These are phyloP conservation scores for Penicillium dipodomyicola DNA, from an alignment of 495 filamentous ascomycete species.

Conservation along the genomic window DNA sequence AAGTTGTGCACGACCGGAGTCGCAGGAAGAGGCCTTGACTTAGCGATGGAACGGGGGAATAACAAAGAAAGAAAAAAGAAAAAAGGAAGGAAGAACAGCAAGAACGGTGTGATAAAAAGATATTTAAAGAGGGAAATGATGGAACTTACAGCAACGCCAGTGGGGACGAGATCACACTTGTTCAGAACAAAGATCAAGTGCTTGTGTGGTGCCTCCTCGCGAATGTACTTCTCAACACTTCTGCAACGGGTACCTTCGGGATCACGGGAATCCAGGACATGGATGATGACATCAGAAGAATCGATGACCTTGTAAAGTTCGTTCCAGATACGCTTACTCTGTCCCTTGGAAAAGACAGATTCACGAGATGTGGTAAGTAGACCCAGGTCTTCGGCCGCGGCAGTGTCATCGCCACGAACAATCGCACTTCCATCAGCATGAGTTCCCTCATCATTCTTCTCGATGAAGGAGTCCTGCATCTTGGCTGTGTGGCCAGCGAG, in stretches of 20 bases:
- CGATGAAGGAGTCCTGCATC: constrained; percentile 74
- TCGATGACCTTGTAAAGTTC: constrained; percentile 98
- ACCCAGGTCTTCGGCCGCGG: constrained; percentile 42
- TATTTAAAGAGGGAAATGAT: constrained; percentile 10
- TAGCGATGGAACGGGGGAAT: constrained; percentile 64
- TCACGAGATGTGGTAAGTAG: constrained; percentile 70
- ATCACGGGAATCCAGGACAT: constrained; percentile 92
- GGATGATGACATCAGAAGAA: constrained; percentile 92
- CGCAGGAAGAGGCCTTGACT: constrained; percentile 88
- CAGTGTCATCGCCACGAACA: constrained; percentile 49
- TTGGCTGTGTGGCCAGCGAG: constrained; percentile 74
- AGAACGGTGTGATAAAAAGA: constrained; percentile 13
- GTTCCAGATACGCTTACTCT: constrained; percentile 95
- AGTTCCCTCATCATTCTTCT: constrained; percentile 69
- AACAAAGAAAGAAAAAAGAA: constrained; percentile 20
- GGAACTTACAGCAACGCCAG: constrained; percentile 84
- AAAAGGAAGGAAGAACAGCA: constrained; percentile 16
- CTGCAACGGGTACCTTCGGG: constrained; percentile 86
- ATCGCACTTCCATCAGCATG: constrained; percentile 67
- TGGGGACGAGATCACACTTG: constrained; percentile 95
- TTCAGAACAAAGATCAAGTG: constrained; percentile 91
- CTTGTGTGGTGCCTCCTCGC: constrained; percentile 91
- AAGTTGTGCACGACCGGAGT: constrained; percentile 30
- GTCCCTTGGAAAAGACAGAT: constrained; percentile 89
- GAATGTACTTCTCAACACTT: constrained; percentile 88